Conservation (phyloP, 148 eudicot genomes). For the Persicaria tinctoria region DNA sequence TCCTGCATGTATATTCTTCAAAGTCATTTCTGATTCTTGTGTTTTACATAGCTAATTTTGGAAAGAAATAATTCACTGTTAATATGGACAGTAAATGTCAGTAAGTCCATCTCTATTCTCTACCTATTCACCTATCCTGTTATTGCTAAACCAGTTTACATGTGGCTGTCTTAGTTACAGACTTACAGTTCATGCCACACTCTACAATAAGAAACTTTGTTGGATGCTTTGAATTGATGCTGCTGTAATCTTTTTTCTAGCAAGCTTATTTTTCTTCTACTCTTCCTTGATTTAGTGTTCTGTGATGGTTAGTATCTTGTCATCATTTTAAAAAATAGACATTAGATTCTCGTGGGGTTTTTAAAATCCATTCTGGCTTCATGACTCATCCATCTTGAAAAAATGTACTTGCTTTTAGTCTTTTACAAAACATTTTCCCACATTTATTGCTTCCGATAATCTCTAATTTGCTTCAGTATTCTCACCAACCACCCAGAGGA, state of each 20-base stretch:
- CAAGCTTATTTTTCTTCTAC: neutral
- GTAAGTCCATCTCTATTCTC: neutral
- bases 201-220: neutral
- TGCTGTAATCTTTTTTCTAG: neutral
- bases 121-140: neutral
- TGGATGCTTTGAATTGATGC: neutral
- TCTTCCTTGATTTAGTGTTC: neutral
- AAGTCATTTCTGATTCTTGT: neutral
- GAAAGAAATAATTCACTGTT: neutral
- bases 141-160: neutral
- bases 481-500: neutral
- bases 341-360: neutral
- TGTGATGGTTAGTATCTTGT: neutral
- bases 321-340: neutral
- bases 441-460: neutral
- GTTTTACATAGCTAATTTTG: slow-evolving; percentile 2
- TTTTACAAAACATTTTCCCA: neutral
- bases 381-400: neutral
- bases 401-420: neutral
- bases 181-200: neutral
- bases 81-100: neutral
- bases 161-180: neutral
- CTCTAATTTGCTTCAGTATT: neutral
- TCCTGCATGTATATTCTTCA: neutral
- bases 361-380: neutral